These are phyloP conservation scores for Ricinus communis DNA, from an alignment of 345 rosid genomes.

Conservation along the genomic window DNA sequence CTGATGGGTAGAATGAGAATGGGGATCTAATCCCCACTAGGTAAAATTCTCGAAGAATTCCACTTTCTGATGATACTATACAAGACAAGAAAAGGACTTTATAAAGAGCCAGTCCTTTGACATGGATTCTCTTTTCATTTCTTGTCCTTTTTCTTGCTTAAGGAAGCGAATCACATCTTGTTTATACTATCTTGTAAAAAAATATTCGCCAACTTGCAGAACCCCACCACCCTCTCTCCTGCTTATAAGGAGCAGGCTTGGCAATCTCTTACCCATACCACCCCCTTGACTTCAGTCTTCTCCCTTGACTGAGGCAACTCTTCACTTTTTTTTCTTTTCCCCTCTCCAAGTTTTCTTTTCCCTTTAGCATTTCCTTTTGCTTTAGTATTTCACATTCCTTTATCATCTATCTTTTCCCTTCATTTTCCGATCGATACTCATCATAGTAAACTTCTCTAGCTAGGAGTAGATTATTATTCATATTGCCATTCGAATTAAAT, in stretches of 20 bases:
- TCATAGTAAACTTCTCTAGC: no score
- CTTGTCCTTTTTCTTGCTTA: constrained; percentile 30
- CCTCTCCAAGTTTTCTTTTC: constrained; percentile 15
- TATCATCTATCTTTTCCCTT: background rate
- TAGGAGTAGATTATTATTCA: constrained; percentile 2
- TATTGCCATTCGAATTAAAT: constrained; percentile 17
- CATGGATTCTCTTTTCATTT: constrained; percentile 27
- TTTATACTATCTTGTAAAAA: constrained; percentile 7
- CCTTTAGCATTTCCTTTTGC: constrained; percentile 6
- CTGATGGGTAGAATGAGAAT: constrained; percentile 21
- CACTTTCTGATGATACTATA: constrained; percentile 30
- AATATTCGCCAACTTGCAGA: constrained; percentile 48
- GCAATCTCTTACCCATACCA: constrained; percentile 37
- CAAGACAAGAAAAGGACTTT: constrained; percentile 34
- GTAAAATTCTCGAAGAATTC: constrained; percentile 26
- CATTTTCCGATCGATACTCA: no score
- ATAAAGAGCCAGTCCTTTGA: constrained; percentile 25
- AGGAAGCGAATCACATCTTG: constrained; percentile 42
- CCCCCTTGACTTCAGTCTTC: constrained; percentile 42
- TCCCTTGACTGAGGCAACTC: constrained; percentile 31
- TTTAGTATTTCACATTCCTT: constrained; percentile 6
- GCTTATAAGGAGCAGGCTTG: constrained; percentile 45
- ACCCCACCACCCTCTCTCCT: constrained; percentile 33
- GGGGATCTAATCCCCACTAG: constrained; percentile 49
- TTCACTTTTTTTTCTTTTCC: background rate